These are phyloP conservation scores for Epichloe typhina DNA, from an alignment of 2,329 filamentous ascomycete genomes.

Conservation along the genomic window DNA sequence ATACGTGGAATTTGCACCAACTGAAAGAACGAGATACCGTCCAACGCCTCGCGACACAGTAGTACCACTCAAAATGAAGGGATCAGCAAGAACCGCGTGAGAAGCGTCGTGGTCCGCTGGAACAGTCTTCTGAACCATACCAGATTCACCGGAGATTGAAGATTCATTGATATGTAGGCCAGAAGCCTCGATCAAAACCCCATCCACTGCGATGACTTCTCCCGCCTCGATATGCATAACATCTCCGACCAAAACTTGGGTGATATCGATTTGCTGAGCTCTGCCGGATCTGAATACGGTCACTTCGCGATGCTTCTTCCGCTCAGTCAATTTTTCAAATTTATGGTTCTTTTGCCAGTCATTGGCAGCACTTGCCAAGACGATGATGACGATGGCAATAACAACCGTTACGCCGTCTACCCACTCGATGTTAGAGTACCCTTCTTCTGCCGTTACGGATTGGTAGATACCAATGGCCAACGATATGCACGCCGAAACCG, in stretches of 20 bases:
- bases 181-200: slow-evolving; percentile 46
- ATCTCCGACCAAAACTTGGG: slow-evolving; percentile 62
- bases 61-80: slow-evolving; percentile 69
- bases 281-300: slow-evolving; percentile 66
- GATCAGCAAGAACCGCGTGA: slow-evolving; percentile 44
- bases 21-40: slow-evolving; percentile 61
- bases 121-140: slow-evolving; percentile 51
- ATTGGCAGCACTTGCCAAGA: slow-evolving; percentile 63
- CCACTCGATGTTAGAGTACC: slow-evolving; percentile 54
- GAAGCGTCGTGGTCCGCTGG: slow-evolving; percentile 46
- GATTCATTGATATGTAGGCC: slow-evolving; percentile 56
- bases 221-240: slow-evolving; percentile 61
- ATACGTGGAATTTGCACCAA: slow-evolving; percentile 60
- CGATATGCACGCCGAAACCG: slow-evolving; percentile 59
- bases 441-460: slow-evolving; percentile 41
- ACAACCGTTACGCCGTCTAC: slow-evolving; percentile 73
- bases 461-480: slow-evolving; percentile 65
- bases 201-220: slow-evolving; percentile 58
- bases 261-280: slow-evolving; percentile 54
- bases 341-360: slow-evolving; percentile 75
- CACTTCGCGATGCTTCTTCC: slow-evolving; percentile 63
- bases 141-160: slow-evolving; percentile 63
- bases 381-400: slow-evolving; percentile 62
- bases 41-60: slow-evolving; percentile 67
- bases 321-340: slow-evolving; percentile 68